Evolutionary conservation across 495 filamentous ascomycete species (phyloP), one percentile per base, ranked within the genome.

Genomic region (Apiosordaria backusii): DNA sequence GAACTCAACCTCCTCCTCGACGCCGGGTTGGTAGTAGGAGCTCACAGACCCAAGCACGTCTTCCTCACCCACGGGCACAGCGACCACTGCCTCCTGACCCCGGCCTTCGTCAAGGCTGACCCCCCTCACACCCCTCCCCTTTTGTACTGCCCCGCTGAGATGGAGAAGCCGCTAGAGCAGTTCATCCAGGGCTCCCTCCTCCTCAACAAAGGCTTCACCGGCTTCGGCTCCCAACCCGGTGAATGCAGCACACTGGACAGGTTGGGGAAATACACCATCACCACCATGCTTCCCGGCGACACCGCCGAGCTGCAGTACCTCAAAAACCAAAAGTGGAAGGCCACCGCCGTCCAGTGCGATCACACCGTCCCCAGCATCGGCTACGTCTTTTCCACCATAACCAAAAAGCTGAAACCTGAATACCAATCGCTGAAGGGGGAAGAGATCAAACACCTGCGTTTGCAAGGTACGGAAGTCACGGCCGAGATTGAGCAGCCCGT

Each of bases 11-110:
- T 79, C 13, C 70, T 79, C 18, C 72, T 79, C 18, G 77, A 79
- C 70, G 72, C 76, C 40, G 77, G 77, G 1, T 67, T 79, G 3
- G 62, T 59, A 18, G 73, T 79, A 62, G 77, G 78, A 70, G 68
- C 71, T 29, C 63, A 70, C 6, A 74, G 77, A 0, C 77, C 77
- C 10, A 79, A 76, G 53, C 77, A 79, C 74, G 71, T 79, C 67
- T 79, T 79, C 61, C 65, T 79, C 58, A 79, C 77, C 3, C 77
- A 79, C 68, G 77, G 77, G 52, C 77, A 79, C 65, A 76, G 68
- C 66, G 77, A 79, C 66, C 77, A 79, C 70, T 74, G 72, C 0
- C 70, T 76, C 2, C 66, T 77, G 2, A 63, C 74, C 0, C 75
- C 76, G 0, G 71, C 71, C 4, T 79, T 76, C 26, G 65, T 72